Conservation (phyloP, 805 yeast species). For the Ogataea minuta region DNA sequence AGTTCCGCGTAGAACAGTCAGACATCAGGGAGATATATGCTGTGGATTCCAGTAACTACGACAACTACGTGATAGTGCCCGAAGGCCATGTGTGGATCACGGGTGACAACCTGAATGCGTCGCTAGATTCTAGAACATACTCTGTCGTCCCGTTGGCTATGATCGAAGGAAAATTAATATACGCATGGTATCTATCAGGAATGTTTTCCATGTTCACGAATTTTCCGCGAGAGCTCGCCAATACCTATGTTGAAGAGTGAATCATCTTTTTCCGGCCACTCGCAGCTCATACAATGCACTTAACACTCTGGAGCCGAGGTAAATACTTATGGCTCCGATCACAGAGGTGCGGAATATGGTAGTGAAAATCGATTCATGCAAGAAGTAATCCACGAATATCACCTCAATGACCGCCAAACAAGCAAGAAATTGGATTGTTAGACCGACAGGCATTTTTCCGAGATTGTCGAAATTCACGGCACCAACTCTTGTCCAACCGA, state of each 20-base stretch:
- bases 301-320: slow-evolving; percentile 66
- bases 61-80: slow-evolving; percentile 74
- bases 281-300: slow-evolving; percentile 35
- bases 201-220: slow-evolving; percentile 29
- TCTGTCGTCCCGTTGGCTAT: slow-evolving; percentile 88
- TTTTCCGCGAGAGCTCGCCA: slow-evolving; percentile 55
- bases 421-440: slow-evolving; percentile 45
- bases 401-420: slow-evolving; percentile 51
- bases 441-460: slow-evolving; percentile 31
- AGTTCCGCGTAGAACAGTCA: slow-evolving; percentile 16
- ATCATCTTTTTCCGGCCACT: slow-evolving; percentile 28
- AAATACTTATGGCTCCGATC: slow-evolving; percentile 52
- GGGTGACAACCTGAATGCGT: slow-evolving; percentile 87
- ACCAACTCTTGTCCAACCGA: slow-evolving; percentile 40
- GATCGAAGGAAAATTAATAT: slow-evolving; percentile 81
- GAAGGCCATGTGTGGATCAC: slow-evolving; percentile 97
- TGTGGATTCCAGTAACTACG: slow-evolving; percentile 23
- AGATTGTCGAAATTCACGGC: slow-evolving; percentile 38
- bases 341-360: slow-evolving; percentile 48
- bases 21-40: slow-evolving; percentile 21
- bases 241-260: slow-evolving; percentile 44
- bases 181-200: slow-evolving; percentile 54
- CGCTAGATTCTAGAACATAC: slow-evolving; percentile 86
- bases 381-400: slow-evolving; percentile 55
- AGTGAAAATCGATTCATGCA: slow-evolving; percentile 58